phyloP scores from a whole-genome alignment of 805 yeast genomes.

The Teunomyces atbi region DNA sequence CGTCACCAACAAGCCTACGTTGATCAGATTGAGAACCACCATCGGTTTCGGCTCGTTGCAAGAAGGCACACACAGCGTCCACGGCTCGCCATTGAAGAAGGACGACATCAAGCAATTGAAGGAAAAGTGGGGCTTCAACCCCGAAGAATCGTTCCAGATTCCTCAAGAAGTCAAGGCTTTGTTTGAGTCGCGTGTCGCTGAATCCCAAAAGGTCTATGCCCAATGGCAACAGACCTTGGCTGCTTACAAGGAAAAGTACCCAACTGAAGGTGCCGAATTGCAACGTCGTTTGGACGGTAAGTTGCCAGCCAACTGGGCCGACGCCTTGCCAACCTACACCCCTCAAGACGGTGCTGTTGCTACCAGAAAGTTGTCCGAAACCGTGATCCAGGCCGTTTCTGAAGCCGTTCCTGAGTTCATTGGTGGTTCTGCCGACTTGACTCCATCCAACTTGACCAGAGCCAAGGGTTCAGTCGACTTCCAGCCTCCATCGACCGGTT shows the following conservation, averaged over 20 bases:
- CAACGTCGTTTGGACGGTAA: slow-evolving; percentile 72
- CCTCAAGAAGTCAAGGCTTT: slow-evolving; percentile 79
- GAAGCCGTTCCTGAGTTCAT: slow-evolving; percentile 78
- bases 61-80: slow-evolving; percentile 88
- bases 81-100: slow-evolving; percentile 93
- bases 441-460: slow-evolving; percentile 95
- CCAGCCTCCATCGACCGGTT: slow-evolving; percentile 79
- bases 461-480: slow-evolving; percentile 81
- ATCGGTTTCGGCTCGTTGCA: slow-evolving; percentile 90
- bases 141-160: slow-evolving; percentile 73
- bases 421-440: slow-evolving; percentile 98
- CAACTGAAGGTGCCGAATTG: slow-evolving; percentile 75
- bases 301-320: slow-evolving; percentile 82
- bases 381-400: slow-evolving; percentile 61
- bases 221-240: slow-evolving; percentile 72
- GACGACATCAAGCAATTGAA: slow-evolving; percentile 90
- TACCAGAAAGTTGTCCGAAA: slow-evolving; percentile 90
- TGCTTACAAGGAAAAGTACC: slow-evolving; percentile 65
- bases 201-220: slow-evolving; percentile 66
- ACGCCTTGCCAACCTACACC: slow-evolving; percentile 73
- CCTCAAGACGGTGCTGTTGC: slow-evolving; percentile 82
- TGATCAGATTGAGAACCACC: slow-evolving; percentile 84
- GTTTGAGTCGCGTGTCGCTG: slow-evolving; percentile 55
- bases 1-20: slow-evolving; percentile 79
- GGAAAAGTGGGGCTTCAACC: slow-evolving; percentile 82